Base-by-base conservation (phyloP, 2,329 filamentous ascomycete genomes). In the Didymella pomorum region DNA sequence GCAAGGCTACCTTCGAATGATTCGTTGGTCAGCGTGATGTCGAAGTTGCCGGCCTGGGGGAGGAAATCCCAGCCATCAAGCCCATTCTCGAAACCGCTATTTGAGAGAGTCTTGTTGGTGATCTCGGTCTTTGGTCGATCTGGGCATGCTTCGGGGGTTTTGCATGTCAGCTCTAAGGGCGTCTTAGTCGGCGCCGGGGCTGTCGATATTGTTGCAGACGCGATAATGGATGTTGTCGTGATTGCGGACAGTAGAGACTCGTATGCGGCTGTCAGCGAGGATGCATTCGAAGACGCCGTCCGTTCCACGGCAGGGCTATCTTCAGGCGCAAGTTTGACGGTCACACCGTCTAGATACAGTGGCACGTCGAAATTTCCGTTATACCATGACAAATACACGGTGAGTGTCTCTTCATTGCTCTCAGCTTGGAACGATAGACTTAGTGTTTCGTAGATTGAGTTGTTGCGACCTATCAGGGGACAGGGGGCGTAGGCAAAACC, bases 301-400 rank as follows among this genome's bases (percentile, higher is more conserved):
- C 41, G n/a, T 18, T 43, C 43, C 9, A 45, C 25, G 11, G n/a
- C n/a, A 31, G 26, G 41, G 5, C 26, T 21, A 14, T 45, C 29
- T 4, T 37, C 29, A 8, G 21, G n/a, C 2, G 20, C 9, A 14
- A 21, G 42, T 20, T 20, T 12, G 2, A 56, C 46, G 7, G n/a
- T 25, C 6, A 51, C 31, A 7, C 14, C n/a, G 12, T 56, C 53
- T 3, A 56, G 25, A 28, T 50, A 56, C 1, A 56, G 10, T 18
- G 53, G 31, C 2, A 56, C 26, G 25, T 49, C 41, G 12, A 56
- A 41, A 12, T 56, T 56, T 7, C 53, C 53, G 8, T 56, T 56
- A 14, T 56, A 56, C 53, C 53, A 56, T 11, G 46, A 50, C 2
- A 56, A 14, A 33, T 56, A 56, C 18, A 56, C 46, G 2, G 39